Evolutionary conservation across 805 yeast genomes (phyloP), one percentile per base, ranked within the genome.

Genomic region (Candida qinlingensis): DNA sequence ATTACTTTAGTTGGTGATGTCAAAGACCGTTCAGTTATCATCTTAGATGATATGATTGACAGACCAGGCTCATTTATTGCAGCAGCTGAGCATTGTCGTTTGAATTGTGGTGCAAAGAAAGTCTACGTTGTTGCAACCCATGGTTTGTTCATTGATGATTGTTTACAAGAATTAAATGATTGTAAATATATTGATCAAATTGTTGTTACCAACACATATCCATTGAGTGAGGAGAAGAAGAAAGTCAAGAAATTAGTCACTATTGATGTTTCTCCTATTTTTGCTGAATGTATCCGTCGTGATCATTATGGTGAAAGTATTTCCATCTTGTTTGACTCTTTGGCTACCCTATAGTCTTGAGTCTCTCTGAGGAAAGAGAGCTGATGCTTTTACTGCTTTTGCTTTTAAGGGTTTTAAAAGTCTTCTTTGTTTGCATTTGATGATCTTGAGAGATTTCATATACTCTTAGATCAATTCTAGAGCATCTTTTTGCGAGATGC

Each of bases 291-390:
- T 69, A 92, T 94, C 53, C 84, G 99, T 72, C 86, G 99, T 73
- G 97, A 94, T 65, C 99, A 94, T 68, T 91, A 92, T 61, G 99
- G 99, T 66, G 98, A 92, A 73, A 85, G 95, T 59, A 91, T 92
- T 53, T 87, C 96, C 38, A 96, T 91, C 25, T 72, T 91, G 59
- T 91, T 92, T 66, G 96, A 91, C 67, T 89, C 95, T 44, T 75
- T 90, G 55, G 86, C 91, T 42, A 79, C 69, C 38, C 55, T 66
- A 46, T 68, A 60, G 44, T 25, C 10, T 27, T 5, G 9, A 19
- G 19, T 19, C 19, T 19, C 19, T 19, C 19, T 19, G 19, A 19
- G 19, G 19, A 19, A 19, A 19, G 19, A 19, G 19, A 19, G 19
- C 19, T 19, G 19, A 19, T 19, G 19, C 19, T 19, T 19, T 19